Evolutionary conservation across 2,329 filamentous ascomycete species (phyloP).

Genomic region (Nemania serpens): DNA sequence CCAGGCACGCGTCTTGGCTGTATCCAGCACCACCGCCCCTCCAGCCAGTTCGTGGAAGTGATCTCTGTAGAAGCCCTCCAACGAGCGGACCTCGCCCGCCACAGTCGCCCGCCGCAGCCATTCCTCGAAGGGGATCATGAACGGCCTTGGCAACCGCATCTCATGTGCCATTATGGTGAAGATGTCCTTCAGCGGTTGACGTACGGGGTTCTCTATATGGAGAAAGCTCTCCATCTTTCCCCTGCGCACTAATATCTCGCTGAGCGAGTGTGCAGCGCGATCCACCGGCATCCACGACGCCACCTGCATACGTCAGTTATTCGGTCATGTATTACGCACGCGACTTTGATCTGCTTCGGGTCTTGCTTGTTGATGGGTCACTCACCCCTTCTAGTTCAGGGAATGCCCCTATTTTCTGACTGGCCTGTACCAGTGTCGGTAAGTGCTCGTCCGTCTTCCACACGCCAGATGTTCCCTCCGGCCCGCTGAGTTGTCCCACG

Average conservation of each 20-base stretch:
- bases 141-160: conserved; percentile 12
- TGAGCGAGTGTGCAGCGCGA: conserved; percentile 25
- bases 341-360: neutral
- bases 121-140: conserved; percentile 18
- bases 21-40: conserved; percentile 30
- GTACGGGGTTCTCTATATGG: conserved; percentile 32
- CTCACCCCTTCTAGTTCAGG: conserved; percentile 16
- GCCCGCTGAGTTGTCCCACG: conserved; percentile 51
- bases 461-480: conserved; percentile 43
- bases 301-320: conserved; percentile 12
- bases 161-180: conserved; percentile 28
- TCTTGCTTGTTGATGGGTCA: neutral
- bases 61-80: conserved; percentile 30
- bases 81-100: conserved; percentile 16
- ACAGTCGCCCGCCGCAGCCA: conserved; percentile 26
- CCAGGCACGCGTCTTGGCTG: conserved; percentile 18
- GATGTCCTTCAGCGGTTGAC: conserved; percentile 28
- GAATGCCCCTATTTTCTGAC: conserved; percentile 40
- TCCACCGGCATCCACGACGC: conserved; percentile 33
- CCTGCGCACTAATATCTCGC: conserved; percentile 18
- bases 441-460: conserved; percentile 55
- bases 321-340: no score
- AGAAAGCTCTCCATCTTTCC: conserved; percentile 19
- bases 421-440: conserved; percentile 49
- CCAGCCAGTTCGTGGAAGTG: conserved; percentile 29